Conservation (phyloP, 2,329 filamentous ascomycete genomes). For the Alternaria arborescens region DNA sequence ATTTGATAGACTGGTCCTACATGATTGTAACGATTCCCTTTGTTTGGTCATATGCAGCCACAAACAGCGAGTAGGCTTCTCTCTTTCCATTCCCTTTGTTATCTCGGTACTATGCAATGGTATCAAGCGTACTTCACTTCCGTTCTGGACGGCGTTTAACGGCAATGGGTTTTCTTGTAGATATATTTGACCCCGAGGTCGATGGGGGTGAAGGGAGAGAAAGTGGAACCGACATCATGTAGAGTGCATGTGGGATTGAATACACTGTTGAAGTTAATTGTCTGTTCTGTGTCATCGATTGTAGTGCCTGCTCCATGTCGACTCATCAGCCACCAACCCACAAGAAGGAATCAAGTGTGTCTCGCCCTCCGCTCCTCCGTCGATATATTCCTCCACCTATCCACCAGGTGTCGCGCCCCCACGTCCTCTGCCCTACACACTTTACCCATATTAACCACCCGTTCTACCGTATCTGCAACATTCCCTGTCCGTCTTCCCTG, state of each 20-base stretch:
- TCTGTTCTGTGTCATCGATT: not conserved
- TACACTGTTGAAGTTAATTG: slow-evolving; percentile 5
- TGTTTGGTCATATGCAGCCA: slow-evolving; percentile 25
- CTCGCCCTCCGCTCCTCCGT: not conserved
- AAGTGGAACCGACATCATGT: not conserved
- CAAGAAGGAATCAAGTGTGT: not conserved
- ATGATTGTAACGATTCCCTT: slow-evolving; percentile 45
- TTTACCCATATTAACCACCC: slow-evolving; percentile 1
- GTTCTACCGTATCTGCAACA: not conserved
- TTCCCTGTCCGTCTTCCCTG: not conserved
- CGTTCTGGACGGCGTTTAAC: slow-evolving; percentile 11
- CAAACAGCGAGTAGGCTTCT: slow-evolving; percentile 7
- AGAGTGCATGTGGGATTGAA: slow-evolving; percentile 5
- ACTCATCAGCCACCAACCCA: not conserved
- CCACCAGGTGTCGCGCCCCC: not conserved
- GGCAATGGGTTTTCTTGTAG: slow-evolving; percentile 13
- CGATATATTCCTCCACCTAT: not conserved
- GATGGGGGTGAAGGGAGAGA: not conserved
- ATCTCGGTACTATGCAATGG: not conserved
- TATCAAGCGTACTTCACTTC: slow-evolving; percentile 9
- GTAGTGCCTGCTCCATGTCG: not conserved
- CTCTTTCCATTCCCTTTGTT: slow-evolving; percentile 13
- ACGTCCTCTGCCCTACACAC: not conserved
- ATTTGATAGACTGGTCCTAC: slow-evolving; percentile 34
- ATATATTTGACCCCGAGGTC: slow-evolving; percentile 13